These are phyloP conservation scores for barley (Hordeum vulgare) DNA, from an alignment of 176 grass and related monocot species.

Conservation along the genomic window MorexV3_pseudomolecules_assembly NC_058522.1:525922813-525923312, in stretches of 20 bases:
- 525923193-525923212: slow-evolving; percentile 6
- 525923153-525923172: slow-evolving; percentile 95
- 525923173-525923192: slow-evolving; percentile 12
- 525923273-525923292: slow-evolving; percentile 81
- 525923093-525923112: slow-evolving; percentile 82
- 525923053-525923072: slow-evolving; percentile 99
- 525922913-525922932: neutral
- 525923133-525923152: slow-evolving; percentile 80
- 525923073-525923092: slow-evolving; percentile 78
- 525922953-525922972: slow-evolving; percentile 3
- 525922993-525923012: neutral
- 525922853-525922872: neutral
- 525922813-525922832: neutral
- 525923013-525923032: neutral
- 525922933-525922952: neutral
- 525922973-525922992: neutral
- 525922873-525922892: neutral
- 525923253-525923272: slow-evolving; percentile 76
- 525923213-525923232: slow-evolving; percentile 12
- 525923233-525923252: slow-evolving; percentile 48
- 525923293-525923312: slow-evolving; percentile 54
- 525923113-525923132: slow-evolving; percentile 96
- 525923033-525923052: slow-evolving; percentile 33
- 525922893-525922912: neutral
- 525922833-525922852: neutral